Evolutionary conservation across 805 yeast genomes (phyloP).

Genomic region (Lipomyces yamanashiensis): DNA sequence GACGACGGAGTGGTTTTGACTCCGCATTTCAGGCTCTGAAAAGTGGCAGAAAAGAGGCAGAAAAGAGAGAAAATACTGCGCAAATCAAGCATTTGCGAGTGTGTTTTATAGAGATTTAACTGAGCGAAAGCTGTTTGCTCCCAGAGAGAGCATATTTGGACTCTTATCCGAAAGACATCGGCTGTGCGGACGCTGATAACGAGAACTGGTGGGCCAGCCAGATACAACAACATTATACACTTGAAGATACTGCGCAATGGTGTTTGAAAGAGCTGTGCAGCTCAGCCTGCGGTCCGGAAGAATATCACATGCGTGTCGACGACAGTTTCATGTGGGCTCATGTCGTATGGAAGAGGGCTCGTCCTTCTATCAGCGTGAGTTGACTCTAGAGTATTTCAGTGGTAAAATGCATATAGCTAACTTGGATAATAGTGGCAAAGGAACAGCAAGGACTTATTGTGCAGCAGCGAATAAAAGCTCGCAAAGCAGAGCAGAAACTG

Average conservation of each 20-base stretch:
- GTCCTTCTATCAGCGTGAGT: conserved; percentile 1
- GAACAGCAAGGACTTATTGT: conserved; percentile 11
- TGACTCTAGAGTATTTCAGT: background rate
- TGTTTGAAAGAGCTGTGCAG: background rate
- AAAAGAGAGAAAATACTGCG: too few relatives aligned
- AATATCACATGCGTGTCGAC: background rate
- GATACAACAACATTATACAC: too few relatives aligned
- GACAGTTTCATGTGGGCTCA: background rate
- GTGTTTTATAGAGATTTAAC: too few relatives aligned
- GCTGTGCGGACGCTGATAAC: too few relatives aligned
- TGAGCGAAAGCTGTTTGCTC: too few relatives aligned
- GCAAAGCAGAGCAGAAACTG: conserved; percentile 12
- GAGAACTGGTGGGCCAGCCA: too few relatives aligned
- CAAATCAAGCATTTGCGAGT: too few relatives aligned
- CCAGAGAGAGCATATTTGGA: too few relatives aligned
- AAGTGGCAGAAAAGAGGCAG: too few relatives aligned
- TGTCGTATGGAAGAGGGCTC: background rate
- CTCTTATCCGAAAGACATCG: too few relatives aligned
- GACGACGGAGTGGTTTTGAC: too few relatives aligned
- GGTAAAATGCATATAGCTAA: background rate
- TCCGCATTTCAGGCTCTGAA: too few relatives aligned
- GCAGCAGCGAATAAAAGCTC: conserved; percentile 6
- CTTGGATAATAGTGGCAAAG: conserved; percentile 13
- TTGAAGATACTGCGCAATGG: background rate
- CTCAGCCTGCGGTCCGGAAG: background rate